Base-by-base conservation (phyloP, 306 rosid genomes). In the Casuarina equisetifolia region DNA sequence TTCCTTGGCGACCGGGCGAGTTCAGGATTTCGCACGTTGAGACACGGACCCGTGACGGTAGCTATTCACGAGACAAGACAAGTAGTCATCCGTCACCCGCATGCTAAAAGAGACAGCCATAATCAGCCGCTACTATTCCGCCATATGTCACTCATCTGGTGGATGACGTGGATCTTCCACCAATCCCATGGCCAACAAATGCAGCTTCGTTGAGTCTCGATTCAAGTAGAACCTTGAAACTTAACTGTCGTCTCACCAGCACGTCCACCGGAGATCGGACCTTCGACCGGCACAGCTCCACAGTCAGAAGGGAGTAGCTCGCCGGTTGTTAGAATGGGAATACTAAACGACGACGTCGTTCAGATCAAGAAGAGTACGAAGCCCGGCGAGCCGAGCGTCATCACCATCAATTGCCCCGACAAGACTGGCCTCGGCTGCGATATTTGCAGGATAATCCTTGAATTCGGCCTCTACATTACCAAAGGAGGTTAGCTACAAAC, bases 331-430 rank as follows among this genome's bases (percentile, higher is more conserved):
- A 80, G 68, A 54, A 90, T 90, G 90, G 86, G 85, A 64, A 66
- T 85, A 52, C 83, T 49, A 13, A 77, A 51, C 54, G 90, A 88
- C 32, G 93, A 92, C 82, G 80, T 86, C 69, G 97, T 92, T 59
- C 81, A 84, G 51, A 88, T 92, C 75, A 70, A 85, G 86, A 69
- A 64, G 38, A 84, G 85, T 1, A 84, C 32, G 57, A 61, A 40
- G 1, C 50, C 89, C 4, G 85, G 83, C 44, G 92, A 90, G 44
- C 90, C 93, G 59, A 82, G 50, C 74, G 68, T 87, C 58, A 54
- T 92, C 81, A 90, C 93, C 61, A 87, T 90, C 61, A 92, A 88
- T 69, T 92, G 97, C 81, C 96, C 96, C 12, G 93, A 88, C 67
- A 88, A 87, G 81, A 83, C 89, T 70, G 96, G 97, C 32, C 91